Evolutionary conservation across 441 rosid genomes (phyloP).

Genomic region (Monsonia emarginata): DNA sequence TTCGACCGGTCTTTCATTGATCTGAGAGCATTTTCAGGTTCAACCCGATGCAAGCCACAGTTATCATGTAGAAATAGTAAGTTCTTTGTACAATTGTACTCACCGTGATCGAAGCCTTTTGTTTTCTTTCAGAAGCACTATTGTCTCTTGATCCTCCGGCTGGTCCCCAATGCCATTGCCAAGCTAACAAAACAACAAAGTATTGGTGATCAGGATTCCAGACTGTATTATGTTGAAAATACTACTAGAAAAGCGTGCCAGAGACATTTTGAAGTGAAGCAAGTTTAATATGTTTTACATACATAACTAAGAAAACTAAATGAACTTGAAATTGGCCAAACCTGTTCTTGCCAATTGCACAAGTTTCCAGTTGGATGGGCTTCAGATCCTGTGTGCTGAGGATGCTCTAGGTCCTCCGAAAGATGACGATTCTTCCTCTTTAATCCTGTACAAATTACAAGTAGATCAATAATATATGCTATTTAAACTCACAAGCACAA

Average conservation of each 20-base stretch:
- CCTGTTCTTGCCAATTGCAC: constrained; percentile 5
- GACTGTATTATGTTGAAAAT: neutral
- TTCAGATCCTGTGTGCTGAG: neutral
- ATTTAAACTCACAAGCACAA: neutral
- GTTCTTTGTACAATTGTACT: neutral
- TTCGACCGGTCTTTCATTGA: neutral
- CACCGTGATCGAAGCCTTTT: constrained; percentile 6
- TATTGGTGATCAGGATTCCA: neutral
- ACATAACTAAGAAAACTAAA: neutral
- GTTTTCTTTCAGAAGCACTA: neutral
- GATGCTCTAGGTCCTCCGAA: neutral
- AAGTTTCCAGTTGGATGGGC: neutral
- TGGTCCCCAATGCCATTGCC: neutral
- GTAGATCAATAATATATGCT: neutral
- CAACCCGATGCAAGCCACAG: neutral
- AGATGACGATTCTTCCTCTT: constrained; percentile 5
- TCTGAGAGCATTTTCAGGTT: neutral
- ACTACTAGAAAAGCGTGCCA: neutral
- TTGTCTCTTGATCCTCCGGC: neutral
- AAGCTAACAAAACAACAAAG: constrained; percentile 6
- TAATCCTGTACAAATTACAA: constrained; percentile 6
- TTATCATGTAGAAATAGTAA: neutral
- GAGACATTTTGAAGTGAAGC: neutral
- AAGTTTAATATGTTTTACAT: neutral
- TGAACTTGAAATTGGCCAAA: neutral